phyloP scores from a whole-genome alignment of 192 early-diverging fungal genomes.

The Rhizoclosmatium sp. region DNA sequence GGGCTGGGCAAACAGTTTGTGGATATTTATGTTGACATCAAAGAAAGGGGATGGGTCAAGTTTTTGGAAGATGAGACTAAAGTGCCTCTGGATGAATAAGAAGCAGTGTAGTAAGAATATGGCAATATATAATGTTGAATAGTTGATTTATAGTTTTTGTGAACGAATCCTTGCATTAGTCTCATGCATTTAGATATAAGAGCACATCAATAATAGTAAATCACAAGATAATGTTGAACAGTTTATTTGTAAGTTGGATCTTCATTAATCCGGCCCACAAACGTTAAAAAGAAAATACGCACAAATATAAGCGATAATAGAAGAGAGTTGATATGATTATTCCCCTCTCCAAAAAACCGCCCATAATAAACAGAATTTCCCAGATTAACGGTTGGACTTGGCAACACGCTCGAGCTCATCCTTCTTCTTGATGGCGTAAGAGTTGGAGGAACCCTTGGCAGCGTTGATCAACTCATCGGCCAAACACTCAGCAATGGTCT shows the following conservation, averaged over 20 bases:
- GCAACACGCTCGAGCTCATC: slow-evolving; percentile 95
- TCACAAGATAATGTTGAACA: not conserved
- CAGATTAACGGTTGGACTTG: slow-evolving; percentile 57
- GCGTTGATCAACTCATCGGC: slow-evolving; percentile 99
- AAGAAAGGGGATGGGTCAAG: slow-evolving; percentile 2
- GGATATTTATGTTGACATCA: slow-evolving; percentile 4
- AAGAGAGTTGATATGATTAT: not conserved
- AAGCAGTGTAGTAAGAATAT: too few relatives aligned
- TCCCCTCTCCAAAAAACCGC: not conserved
- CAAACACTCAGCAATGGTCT: slow-evolving; percentile 99
- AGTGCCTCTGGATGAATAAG: not conserved
- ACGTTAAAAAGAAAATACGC: not conserved
- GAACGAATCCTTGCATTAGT: too few relatives aligned
- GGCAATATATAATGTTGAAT: not conserved
- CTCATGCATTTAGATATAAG: too few relatives aligned
- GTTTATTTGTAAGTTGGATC: not conserved
- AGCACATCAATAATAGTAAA: not conserved
- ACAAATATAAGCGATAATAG: not conserved
- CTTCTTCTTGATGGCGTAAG: slow-evolving; percentile 99
- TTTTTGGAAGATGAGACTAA: not conserved
- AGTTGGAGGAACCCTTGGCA: slow-evolving; percentile 95
- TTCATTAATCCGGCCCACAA: not conserved
- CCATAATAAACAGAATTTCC: slow-evolving; percentile 2
- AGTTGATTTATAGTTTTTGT: not conserved
- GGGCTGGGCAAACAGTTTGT: slow-evolving; percentile 1